Base-by-base conservation (phyloP, 495 filamentous ascomycete species). In the Penicillium cinerascens region DNA sequence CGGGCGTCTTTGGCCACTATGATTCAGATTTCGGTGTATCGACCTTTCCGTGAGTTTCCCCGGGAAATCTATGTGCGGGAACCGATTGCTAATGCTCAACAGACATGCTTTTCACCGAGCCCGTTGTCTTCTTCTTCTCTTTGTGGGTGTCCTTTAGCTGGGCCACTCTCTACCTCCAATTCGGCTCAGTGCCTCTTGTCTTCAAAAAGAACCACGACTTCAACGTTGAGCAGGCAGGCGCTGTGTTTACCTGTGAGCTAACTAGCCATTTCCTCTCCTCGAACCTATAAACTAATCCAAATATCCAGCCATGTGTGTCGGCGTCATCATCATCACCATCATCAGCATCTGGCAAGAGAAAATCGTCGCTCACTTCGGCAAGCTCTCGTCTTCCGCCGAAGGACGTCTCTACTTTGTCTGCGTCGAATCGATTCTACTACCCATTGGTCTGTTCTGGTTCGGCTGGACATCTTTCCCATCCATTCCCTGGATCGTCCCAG, bases 41-140 rank as follows among this genome's bases (percentile, higher is more conserved):
- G 91, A 13, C 91, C 92, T 5, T 95, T 97, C 69, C 82, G 74
- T 80, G 60, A 58, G 73, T 69, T 10, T 9, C 38, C 36, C n/a
- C 25, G 26, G 9, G 3, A 11, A 10, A 13, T 33, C 13, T 4
- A 33, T 33, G 10, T 11, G 29, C 26, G 7, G 26, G 29, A 33
- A 1, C 9, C 11, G 2, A 33, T 33, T 13, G 8, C 29, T 33
- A 15, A 33, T 15, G 11, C 2, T 9, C n/a, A 37, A 70, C 33
- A 78, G 74, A 89, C 51, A 78, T 97, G 26, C 85, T 97, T 20
- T 72, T 89, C 59, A 96, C 91, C 10, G 92, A 97, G 59, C 89
- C 92, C 0, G 89, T 96, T 11, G 91, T 97, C 17, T 96, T 96
- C 73, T 95, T 87, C 74, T 97, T 96, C 69, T 92, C 87, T 20